Evolutionary conservation across 1,284 basidiomycete genomes (phyloP).

Genomic region (Pterulicium gracile): DNA sequence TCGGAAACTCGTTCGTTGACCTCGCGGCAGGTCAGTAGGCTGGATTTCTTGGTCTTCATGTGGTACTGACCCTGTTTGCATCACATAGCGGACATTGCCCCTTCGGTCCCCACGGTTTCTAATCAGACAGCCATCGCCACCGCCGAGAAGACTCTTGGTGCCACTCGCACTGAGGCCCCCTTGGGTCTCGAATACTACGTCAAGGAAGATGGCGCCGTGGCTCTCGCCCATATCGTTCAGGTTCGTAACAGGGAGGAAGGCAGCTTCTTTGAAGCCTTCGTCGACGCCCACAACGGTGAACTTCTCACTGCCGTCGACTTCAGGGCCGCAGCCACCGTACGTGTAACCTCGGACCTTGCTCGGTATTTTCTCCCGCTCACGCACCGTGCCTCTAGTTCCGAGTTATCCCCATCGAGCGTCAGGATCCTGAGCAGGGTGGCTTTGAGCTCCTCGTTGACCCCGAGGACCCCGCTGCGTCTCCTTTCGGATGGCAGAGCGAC

Average conservation of each 20-base stretch:
- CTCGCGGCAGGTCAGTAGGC: not conserved
- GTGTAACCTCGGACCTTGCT: not conserved
- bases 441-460: not conserved
- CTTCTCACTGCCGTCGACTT: constrained; percentile 38
- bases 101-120: not conserved
- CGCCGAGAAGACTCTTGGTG: constrained; percentile 3
- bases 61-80: too few species aligned
- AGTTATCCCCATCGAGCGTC: not conserved
- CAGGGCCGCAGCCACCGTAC: constrained; percentile 14
- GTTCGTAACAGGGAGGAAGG: constrained; percentile 30
- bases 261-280: constrained; percentile 41
- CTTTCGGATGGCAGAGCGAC: constrained; percentile 1
- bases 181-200: constrained; percentile 14
- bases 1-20: constrained; percentile 1
- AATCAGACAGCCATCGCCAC: not conserved
- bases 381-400: not conserved
- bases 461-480: not conserved
- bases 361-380: not conserved
- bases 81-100: not conserved
- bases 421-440: not conserved
- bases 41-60: too few species aligned
- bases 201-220: constrained; percentile 24
- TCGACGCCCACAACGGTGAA: constrained; percentile 34
- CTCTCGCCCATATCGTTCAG: constrained; percentile 27
- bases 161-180: not conserved